Base-by-base conservation (phyloP, 1,284 basidiomycete genomes). In the Malassezia japonica region DNA sequence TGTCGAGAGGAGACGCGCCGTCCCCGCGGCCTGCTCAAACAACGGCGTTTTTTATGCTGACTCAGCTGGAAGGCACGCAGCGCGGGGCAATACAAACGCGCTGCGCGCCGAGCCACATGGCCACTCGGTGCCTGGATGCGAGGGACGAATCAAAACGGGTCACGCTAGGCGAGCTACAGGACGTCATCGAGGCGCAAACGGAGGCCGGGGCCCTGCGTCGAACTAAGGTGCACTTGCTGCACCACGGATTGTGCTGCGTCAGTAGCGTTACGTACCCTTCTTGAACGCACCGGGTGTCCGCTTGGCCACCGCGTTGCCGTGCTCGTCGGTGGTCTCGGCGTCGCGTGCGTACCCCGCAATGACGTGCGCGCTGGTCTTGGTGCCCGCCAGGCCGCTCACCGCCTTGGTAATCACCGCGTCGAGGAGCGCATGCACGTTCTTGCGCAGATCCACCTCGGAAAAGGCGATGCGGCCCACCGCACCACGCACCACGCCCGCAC, bases 141-240 rank as follows among this genome's bases (percentile, higher is more conserved):
- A n/a, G n/a, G n/a, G n/a, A n/a, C n/a, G n/a, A n/a, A n/a, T n/a
- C n/a, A n/a, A n/a, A n/a, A n/a, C n/a, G n/a, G n/a, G n/a, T n/a
- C n/a, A n/a, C n/a, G n/a, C n/a, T 31, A 31, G 8, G 13, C 8
- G 32, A 9, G n/a, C 40, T 50, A 50, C 48, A 53, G 18, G n/a
- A 68, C 59, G 28, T 71, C 67, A 10, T 59, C 55, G 9, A 70
- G 45, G 21, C 60, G 57, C 34, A 72, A 72, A 82, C 62, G 82
- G 84, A 92, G 87, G 16, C 85, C 84, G 18, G 89, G 89, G 15
- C 88, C 88, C 67, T 85, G 83, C 31, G 81, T 82, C 23, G 88
- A 87, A 74, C 85, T 88, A 48, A 94, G 78, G 60, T 87, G 78
- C 20, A 89, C 83, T 59, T 82, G 82, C 31, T 65, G 34, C 56